These are phyloP conservation scores for Diplodia seriata DNA, from an alignment of 2,329 filamentous ascomycete species.

Conservation along the genomic window DNA sequence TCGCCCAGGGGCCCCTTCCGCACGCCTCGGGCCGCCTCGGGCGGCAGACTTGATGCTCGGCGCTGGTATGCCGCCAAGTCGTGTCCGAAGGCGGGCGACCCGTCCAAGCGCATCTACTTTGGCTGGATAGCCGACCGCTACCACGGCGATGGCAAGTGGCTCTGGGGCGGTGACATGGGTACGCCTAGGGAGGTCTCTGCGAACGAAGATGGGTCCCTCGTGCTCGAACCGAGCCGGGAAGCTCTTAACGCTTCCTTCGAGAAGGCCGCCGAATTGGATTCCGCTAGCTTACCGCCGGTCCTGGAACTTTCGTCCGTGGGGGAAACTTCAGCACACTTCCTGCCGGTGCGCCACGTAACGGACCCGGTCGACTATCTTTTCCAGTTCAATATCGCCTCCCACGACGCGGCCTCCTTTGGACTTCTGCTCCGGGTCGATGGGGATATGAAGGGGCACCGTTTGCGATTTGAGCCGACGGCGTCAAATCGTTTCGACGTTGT, in stretches of 20 bases:
- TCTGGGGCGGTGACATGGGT: conserved; percentile 49
- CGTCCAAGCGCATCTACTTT: conserved; percentile 44
- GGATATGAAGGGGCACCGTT: conserved; percentile 33
- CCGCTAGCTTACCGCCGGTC: conserved; percentile 1
- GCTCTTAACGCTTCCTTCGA: conserved; percentile 26
- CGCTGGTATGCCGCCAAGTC: conserved; percentile 50
- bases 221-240: conserved; percentile 36
- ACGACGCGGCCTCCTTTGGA: conserved; percentile 32
- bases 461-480: conserved; percentile 29
- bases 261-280: conserved; percentile 1
- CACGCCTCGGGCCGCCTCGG: conserved; percentile 40
- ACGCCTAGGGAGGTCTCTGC: conserved; percentile 45
- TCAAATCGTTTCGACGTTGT: conserved; percentile 34
- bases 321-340: conserved; percentile 7
- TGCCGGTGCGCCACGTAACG: not conserved
- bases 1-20: conserved; percentile 47
- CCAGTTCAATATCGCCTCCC: conserved; percentile 11
- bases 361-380: conserved; percentile 19
- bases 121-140: conserved; percentile 48
- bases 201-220: conserved; percentile 39
- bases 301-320: conserved; percentile 8
- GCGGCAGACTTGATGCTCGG: conserved; percentile 47
- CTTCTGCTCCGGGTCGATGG: conserved; percentile 32
- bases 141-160: conserved; percentile 47
- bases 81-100: conserved; percentile 38